Conservation (phyloP, 83 land plant genomes). For the Isoetes engelmannii region DNA sequence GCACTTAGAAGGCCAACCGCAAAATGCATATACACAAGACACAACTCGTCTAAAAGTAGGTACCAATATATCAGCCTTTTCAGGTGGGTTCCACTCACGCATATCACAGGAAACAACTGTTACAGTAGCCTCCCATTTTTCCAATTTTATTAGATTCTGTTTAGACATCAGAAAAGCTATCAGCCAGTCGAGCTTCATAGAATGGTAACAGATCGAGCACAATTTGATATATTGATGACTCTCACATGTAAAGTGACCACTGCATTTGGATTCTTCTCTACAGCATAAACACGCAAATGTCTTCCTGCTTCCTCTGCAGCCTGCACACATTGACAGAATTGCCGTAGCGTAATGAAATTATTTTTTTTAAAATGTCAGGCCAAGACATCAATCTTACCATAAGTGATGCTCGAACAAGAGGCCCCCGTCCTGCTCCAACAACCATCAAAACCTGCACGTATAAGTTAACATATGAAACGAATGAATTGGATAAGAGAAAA, state of each 20-base stretch:
- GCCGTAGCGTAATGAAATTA: background rate
- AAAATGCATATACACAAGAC: background rate
- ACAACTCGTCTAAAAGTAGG: background rate
- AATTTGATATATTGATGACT: background rate
- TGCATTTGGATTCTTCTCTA: conserved; percentile 98
- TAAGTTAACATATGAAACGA: background rate
- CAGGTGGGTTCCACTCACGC: conserved; percentile 94
- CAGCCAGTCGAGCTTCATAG: background rate
- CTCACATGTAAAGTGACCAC: conserved; percentile 92
- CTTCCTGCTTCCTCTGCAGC: conserved; percentile 87
- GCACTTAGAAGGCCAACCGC: background rate
- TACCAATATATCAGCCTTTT: conserved; percentile 93
- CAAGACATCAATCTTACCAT: conserved; percentile 37
- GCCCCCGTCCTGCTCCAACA: conserved; percentile 99
- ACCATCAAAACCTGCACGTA: conserved; percentile 82
- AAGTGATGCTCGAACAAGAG: conserved; percentile 85
- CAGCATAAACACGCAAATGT: conserved; percentile 82
- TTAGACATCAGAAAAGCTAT: background rate
- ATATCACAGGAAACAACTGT: conserved; percentile 88
- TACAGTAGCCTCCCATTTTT: conserved; percentile 83
- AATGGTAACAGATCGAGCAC: background rate
- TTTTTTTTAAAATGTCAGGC: no score
- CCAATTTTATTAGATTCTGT: conserved; percentile 75
- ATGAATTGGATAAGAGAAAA: background rate
- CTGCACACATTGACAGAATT: conserved; percentile 21